phyloP scores from a whole-genome alignment of 495 filamentous ascomycete species.

The Aspergillus sclerotiicarbonarius region DNA sequence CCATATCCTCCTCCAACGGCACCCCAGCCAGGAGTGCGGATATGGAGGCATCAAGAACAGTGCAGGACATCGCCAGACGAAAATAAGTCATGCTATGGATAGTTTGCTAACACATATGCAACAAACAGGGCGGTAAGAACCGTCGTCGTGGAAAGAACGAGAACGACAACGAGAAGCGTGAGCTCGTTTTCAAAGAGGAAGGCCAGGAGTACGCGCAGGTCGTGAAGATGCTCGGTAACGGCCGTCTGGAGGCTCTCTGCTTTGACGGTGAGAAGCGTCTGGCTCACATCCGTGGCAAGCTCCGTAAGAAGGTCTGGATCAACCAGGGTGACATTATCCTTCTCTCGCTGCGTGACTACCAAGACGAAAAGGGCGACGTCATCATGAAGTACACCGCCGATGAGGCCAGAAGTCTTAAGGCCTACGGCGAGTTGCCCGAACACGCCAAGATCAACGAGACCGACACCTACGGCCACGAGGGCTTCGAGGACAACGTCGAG shows the following conservation, averaged over 20 bases:
- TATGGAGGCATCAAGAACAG: background rate
- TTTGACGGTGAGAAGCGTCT: constrained; percentile 80
- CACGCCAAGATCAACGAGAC: constrained; percentile 99
- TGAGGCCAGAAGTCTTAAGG: constrained; percentile 90
- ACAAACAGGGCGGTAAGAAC: constrained; percentile 92
- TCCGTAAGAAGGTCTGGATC: constrained; percentile 98
- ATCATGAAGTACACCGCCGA: constrained; percentile 99
- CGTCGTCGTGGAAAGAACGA: constrained; percentile 99
- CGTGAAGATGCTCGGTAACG: constrained; percentile 98
- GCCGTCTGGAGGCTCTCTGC: constrained; percentile 92
- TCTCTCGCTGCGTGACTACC: constrained; percentile 94
- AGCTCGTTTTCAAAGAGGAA: constrained; percentile 98
- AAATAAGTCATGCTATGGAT: background rate
- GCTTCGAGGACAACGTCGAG: constrained; percentile 59
- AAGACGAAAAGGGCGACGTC: constrained; percentile 98
- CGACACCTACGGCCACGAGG: constrained; percentile 76
- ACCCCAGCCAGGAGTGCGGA: background rate
- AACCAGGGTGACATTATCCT: constrained; percentile 99
- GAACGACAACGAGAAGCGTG: constrained; percentile 99
- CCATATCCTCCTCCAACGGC: background rate
- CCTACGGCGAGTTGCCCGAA: constrained; percentile 95
- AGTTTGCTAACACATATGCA: constrained; percentile 20
- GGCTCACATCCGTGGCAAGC: constrained; percentile 70
- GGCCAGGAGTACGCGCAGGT: constrained; percentile 99
- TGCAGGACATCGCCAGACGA: background rate